phyloP scores from a whole-genome alignment of 129 eudicot species.

The Artemisia argyi region DNA sequence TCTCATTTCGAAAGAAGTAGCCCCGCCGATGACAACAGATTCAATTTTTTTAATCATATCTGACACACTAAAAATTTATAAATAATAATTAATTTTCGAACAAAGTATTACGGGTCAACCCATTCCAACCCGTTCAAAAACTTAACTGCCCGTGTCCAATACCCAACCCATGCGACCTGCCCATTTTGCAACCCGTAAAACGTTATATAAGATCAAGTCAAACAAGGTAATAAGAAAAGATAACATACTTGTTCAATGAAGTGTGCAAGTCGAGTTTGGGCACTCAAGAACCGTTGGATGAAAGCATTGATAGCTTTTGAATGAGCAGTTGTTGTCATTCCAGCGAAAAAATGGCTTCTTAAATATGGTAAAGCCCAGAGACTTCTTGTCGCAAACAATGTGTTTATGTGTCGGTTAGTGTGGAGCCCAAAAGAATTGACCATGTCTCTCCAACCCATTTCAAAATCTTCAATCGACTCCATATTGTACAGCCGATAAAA shows the following conservation, averaged over 20 bases:
- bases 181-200: too few species aligned
- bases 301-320: slow-evolving; percentile 96
- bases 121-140: background rate
- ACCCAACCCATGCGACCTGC: background rate
- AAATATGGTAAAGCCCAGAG: slow-evolving; percentile 96
- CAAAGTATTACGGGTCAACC: background rate
- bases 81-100: too few species aligned
- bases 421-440: slow-evolving; percentile 79
- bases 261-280: slow-evolving; percentile 92
- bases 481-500: slow-evolving; percentile 85
- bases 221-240: slow-evolving; percentile 21
- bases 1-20: too few species aligned
- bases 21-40: too few species aligned
- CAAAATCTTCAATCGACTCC: slow-evolving; percentile 88
- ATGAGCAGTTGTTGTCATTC: slow-evolving; percentile 78
- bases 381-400: slow-evolving; percentile 67
- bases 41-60: too few species aligned
- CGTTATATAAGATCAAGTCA: background rate
- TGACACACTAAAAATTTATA: too few species aligned
- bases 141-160: too few species aligned
- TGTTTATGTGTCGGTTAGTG: slow-evolving; percentile 83
- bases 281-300: slow-evolving; percentile 95
- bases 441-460: slow-evolving; percentile 97
- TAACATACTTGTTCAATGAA: slow-evolving; percentile 93
- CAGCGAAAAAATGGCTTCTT: slow-evolving; percentile 91